phyloP scores from a whole-genome alignment of 345 rosid species.

The Excoecaria agallocha region DNA sequence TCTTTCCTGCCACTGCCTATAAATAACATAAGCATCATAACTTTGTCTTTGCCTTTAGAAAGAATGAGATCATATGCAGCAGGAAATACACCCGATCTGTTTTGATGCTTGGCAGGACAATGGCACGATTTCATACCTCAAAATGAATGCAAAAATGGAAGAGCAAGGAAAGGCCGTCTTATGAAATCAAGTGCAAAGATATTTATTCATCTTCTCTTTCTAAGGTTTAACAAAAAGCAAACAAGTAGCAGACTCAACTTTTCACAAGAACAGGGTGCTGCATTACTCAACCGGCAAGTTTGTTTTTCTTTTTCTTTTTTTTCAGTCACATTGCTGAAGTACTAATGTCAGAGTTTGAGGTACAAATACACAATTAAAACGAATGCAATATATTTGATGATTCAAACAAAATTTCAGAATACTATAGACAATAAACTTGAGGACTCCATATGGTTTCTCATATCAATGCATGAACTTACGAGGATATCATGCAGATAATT shows the following conservation, averaged over 20 bases:
- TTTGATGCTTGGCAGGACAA: neutral
- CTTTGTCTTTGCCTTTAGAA: neutral
- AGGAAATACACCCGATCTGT: neutral
- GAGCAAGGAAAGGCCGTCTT: neutral
- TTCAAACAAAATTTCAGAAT: neutral
- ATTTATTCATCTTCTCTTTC: neutral
- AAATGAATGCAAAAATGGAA: neutral
- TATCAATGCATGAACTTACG: neutral
- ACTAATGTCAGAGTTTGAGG: neutral
- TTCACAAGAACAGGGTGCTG: neutral
- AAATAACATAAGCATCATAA: neutral
- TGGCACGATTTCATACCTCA: neutral
- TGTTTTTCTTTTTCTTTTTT: neutral
- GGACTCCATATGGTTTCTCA: neutral
- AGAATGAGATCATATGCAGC: neutral
- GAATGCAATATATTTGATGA: neutral
- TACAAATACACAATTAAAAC: neutral
- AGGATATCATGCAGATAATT: neutral
- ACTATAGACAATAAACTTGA: neutral
- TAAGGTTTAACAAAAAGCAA: neutral
- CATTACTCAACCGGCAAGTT: neutral
- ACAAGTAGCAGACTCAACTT: neutral
- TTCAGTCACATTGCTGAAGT: neutral
- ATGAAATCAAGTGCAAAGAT: neutral
- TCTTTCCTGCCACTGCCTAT: slow-evolving; percentile 4